Evolutionary conservation across 208 protist genomes (phyloP), one percentile per base, ranked within the genome.

Genomic region (Leishmania aethiopica): DNA sequence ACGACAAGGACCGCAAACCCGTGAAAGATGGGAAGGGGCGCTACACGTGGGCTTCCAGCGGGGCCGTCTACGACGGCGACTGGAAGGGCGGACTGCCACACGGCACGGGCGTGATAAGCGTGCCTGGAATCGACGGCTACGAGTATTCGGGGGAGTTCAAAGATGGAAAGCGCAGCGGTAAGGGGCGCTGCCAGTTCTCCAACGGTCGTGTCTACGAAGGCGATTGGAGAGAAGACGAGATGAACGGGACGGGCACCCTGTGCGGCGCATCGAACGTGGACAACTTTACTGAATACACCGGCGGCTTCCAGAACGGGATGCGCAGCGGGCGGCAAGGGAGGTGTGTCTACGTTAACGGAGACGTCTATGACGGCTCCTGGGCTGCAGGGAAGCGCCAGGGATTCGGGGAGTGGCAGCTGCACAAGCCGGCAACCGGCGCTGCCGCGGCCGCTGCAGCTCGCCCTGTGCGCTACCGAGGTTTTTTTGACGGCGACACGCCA

Each of bases 151-250:
- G 94, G 1, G 78, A 82, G 32, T 95, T 94, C 70, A 72, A 87
- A 3, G 79, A 86, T 13, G 87, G 95, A n/a, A 81, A 90, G 77
- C 92, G 95, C 59, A 81, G 88, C 74, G 96, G 94, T 19, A 75
- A 84, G 2, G 95, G 96, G 10, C 86, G 70, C 3, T 98, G 96
- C 81, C 79, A 67, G 11, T 98, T 97, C 71, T 60, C 79, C 28
- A 96, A 95, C 74, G 95, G 94, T 32, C 89, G 89, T 22, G 73
- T 78, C 49, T 98, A 97, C 86, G 86, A 88, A 2, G 95, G 96
- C 1, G 91, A 96, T 70, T 98, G 96, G 96, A 40, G 79, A 40
- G 78, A 85, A 17, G 96, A 97, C 75, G 81, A 94, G 73, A 95
- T 96, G 92, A 85, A 93, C 51, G 96, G 96, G n/a, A 32, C 83